phyloP scores from a whole-genome alignment of 345 rosid species.

The Eucalyptus sp. region DNA sequence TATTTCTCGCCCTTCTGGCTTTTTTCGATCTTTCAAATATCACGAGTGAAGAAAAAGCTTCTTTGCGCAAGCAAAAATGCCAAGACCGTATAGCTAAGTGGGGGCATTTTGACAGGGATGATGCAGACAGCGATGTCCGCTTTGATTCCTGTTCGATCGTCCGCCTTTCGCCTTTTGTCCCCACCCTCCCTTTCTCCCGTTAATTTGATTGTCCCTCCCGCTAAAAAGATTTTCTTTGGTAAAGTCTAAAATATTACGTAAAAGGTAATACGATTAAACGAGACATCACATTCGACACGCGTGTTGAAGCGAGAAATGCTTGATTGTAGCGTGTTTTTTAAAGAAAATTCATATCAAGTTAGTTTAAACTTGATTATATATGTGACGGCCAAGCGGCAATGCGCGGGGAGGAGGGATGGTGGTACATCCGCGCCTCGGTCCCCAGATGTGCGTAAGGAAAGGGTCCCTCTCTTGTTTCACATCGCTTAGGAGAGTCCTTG shows the following conservation, averaged over 20 bases:
- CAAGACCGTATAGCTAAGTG: too few relatives aligned
- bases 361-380: fast-evolving
- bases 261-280: neutral
- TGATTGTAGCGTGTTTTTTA: too few relatives aligned
- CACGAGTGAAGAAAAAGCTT: neutral
- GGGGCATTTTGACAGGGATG: too few relatives aligned
- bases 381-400: too few relatives aligned
- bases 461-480: too few relatives aligned
- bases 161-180: neutral
- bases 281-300: neutral
- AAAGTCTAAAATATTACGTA: neutral
- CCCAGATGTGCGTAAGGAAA: too few relatives aligned
- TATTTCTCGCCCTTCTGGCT: neutral
- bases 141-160: neutral
- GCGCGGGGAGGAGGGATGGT: too few relatives aligned
- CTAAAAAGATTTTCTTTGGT: neutral
- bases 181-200: neutral
- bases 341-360: too few relatives aligned
- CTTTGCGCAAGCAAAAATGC: neutral
- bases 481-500: too few relatives aligned
- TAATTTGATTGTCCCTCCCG: neutral
- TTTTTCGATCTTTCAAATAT: neutral
- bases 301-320: too few relatives aligned
- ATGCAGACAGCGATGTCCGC: too few relatives aligned
- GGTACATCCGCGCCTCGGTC: too few relatives aligned